Conservation (phyloP, 441 rosid species). For the Populus hybrid region DNA sequence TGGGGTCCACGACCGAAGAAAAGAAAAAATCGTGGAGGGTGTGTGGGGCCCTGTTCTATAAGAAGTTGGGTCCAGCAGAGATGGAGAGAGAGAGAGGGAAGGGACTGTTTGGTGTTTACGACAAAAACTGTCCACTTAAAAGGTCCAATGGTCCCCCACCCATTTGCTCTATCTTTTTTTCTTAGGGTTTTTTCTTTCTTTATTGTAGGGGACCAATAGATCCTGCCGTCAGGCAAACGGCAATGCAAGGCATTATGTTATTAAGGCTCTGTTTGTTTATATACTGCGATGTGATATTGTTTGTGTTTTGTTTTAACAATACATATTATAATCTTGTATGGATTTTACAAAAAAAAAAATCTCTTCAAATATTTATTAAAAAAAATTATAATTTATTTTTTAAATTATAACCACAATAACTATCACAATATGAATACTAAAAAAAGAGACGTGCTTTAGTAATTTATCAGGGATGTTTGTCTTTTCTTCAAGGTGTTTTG, state of each 20-base stretch:
- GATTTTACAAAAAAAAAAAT: too few relatives aligned
- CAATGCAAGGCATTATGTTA: neutral
- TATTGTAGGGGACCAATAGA: neutral
- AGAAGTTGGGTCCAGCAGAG: conserved; percentile 23
- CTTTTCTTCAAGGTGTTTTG: conserved; percentile 4
- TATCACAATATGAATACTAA: too few relatives aligned
- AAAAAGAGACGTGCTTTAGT: neutral
- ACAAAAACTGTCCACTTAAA: conserved; percentile 39
- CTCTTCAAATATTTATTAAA: too few relatives aligned
- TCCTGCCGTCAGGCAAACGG: conserved; percentile 33
- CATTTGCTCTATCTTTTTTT: conserved; percentile 13
- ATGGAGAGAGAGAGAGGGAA: neutral
- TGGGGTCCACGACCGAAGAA: neutral
- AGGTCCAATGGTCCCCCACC: conserved; percentile 55
- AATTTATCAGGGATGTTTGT: conserved; percentile 6
- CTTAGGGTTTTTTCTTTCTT: neutral
- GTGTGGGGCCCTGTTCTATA: neutral
- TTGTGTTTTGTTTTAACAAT: too few relatives aligned
- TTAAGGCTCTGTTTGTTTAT: too few relatives aligned
- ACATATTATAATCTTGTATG: too few relatives aligned
- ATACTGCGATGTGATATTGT: too few relatives aligned
- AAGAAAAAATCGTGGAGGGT: neutral
- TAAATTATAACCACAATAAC: too few relatives aligned
- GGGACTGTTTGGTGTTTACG: conserved; percentile 28
- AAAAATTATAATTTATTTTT: too few relatives aligned